Base-by-base conservation (phyloP, 2,329 filamentous ascomycete genomes). In the Colletotrichum sp. region DNA sequence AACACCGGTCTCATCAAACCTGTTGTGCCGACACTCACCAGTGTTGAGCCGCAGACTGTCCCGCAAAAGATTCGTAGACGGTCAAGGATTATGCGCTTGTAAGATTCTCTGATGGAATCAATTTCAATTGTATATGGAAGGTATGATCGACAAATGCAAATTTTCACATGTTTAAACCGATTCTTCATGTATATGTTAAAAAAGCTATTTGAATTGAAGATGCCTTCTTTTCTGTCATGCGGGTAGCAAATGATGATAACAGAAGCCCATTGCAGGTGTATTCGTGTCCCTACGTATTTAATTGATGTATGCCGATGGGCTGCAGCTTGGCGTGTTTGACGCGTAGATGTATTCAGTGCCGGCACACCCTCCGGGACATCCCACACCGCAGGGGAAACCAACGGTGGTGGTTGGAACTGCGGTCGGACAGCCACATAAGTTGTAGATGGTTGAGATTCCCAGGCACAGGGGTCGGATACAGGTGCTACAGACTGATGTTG, bases 11-110 rank as follows among this genome's bases (percentile, higher is more conserved):
- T 88, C 57, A 86, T 88, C 6, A 48, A 81, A 39, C 76, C 78
- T 4, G 84, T 89, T 0, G 78, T 81, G 24, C 84, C 85, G 14
- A 86, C 85, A 7, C 72, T 86, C 39, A 78, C 78, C 39, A 82
- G 84, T 36, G 82, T 84, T n/a, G 70, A 70, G 16, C 73, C 79
- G 32, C 75, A 79, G 59, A 72, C 64, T 18, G 74, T 76, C 7
- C 74, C 74, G 34, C 60, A 55, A 9, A 30, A 69, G 57, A 34
- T 69, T n/a, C 71, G 71, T 18, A 57, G 59, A 9, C 48, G 57
- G 24, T 75, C 73, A 7, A 30, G 73, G 18, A 43, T 64, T 8
- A 75, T 72, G 69, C 73, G 73, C 3, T 32, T 72, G 10, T 52
- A 52, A 4, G n/a, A 52, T 21, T 24, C 43, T 24, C 21, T 72